These are phyloP conservation scores for Backusella circina DNA, from an alignment of 192 early-diverging fungal species.

Conservation along the genomic window DNA sequence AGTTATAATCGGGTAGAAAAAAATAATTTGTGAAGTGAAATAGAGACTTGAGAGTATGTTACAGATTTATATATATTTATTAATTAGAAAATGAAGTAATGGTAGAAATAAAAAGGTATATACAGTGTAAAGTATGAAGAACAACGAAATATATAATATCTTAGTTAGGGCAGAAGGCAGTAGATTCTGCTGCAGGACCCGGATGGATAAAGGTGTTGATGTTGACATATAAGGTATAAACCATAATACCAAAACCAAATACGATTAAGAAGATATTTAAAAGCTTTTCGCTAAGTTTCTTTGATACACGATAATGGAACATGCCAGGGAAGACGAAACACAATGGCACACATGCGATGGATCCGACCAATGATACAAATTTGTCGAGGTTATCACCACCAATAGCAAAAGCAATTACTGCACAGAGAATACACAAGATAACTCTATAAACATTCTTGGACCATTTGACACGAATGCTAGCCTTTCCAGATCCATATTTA, in stretches of 20 bases:
- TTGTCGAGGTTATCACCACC: constrained; percentile 74
- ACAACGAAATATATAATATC: not conserved
- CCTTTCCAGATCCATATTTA: constrained; percentile 41
- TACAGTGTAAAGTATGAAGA: not conserved
- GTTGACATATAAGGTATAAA: constrained; percentile 81
- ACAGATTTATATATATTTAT: not conserved
- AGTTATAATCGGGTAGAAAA: not conserved
- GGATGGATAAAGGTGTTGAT: constrained; percentile 45
- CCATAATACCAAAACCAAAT: constrained; percentile 61
- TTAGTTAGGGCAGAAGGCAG: constrained; percentile 15
- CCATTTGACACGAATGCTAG: constrained; percentile 60
- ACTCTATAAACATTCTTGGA: constrained; percentile 68
- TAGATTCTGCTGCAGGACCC: constrained; percentile 1
- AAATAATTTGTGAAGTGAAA: not conserved
- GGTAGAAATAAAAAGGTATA: not conserved
- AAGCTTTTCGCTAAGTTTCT: constrained; percentile 37
- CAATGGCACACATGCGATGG: constrained; percentile 66
- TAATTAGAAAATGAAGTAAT: not conserved
- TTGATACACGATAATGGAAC: constrained; percentile 67
- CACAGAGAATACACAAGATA: constrained; percentile 57
- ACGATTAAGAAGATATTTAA: constrained; percentile 58
- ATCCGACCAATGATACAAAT: constrained; percentile 83
- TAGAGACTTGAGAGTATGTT: not conserved
- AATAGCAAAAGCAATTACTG: constrained; percentile 63
- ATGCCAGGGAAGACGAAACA: constrained; percentile 84